Percentiles rank a stretch among this genome's conserved stretches.
These are phyloP conservation scores for Scalesia atractyloides DNA, from an alignment of 129 eudicot genomes.

Conservation along the genomic window DNA sequence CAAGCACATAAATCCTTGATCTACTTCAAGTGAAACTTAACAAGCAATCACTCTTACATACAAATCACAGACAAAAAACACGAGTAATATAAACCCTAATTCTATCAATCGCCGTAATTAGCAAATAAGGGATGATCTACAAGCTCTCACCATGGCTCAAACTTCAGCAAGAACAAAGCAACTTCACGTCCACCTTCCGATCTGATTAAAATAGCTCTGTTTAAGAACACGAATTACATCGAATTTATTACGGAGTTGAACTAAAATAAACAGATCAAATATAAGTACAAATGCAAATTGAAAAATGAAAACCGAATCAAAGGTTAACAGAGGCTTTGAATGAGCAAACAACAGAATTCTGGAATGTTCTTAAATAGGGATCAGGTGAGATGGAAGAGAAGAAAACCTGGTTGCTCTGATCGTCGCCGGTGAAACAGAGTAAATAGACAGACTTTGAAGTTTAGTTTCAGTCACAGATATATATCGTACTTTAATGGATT, in stretches of 20 bases:
- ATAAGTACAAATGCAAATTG: neutral
- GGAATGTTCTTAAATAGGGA: neutral
- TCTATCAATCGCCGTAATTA: constrained; percentile 4
- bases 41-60: neutral
- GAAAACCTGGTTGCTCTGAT: constrained; percentile 16
- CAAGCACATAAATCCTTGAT: neutral
- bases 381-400: neutral
- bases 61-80: neutral
- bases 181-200: constrained; percentile 27
- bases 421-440: constrained; percentile 10
- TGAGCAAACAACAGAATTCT: neutral
- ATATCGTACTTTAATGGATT: too few relatives aligned
- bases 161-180: neutral
- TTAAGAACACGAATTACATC: constrained; percentile 11
- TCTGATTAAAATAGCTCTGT: constrained; percentile 15
- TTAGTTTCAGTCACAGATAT: too few relatives aligned
- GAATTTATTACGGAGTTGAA: neutral
- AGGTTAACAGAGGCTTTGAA: neutral
- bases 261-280: neutral
- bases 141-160: constrained; percentile 32
- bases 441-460: neutral
- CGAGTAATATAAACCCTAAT: constrained; percentile 21
- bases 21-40: neutral
- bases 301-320: neutral
- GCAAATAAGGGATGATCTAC: constrained; percentile 6